Percentiles rank a stretch among this genome's conserved stretches.
Conservation (phyloP, 495 filamentous ascomycete genomes). For the Acidomyces sp. region DNA sequence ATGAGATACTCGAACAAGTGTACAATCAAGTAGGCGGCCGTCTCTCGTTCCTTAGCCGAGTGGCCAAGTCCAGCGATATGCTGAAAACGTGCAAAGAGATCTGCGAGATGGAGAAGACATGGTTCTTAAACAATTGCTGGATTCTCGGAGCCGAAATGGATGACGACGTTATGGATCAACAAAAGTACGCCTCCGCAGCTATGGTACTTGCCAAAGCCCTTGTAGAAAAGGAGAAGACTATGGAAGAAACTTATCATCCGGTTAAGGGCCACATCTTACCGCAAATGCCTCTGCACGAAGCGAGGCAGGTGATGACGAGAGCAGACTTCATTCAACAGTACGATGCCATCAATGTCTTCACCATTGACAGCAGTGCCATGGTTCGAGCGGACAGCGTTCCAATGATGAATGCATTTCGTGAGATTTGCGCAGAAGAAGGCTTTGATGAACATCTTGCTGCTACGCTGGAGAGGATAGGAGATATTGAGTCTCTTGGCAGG, state of each 20-base stretch:
- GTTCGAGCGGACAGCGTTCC: conserved; percentile 90
- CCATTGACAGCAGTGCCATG: conserved; percentile 74
- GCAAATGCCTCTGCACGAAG: conserved; percentile 66
- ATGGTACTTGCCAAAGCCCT: conserved; percentile 88
- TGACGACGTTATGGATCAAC: conserved; percentile 98
- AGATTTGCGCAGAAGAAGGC: conserved; percentile 56
- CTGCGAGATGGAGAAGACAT: conserved; percentile 69
- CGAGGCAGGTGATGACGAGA: conserved; percentile 85
- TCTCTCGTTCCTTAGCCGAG: conserved; percentile 69
- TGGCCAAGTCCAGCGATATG: conserved; percentile 71
- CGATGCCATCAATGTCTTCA: conserved; percentile 90
- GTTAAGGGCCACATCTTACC: conserved; percentile 66
- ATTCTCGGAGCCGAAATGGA: conserved; percentile 90
- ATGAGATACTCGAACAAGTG: conserved; percentile 51
- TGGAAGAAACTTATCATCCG: conserved; percentile 47
- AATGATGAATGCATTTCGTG: conserved; percentile 83
- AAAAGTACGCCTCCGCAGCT: conserved; percentile 88
- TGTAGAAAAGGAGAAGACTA: conserved; percentile 63
- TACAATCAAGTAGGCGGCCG: conserved; percentile 80
- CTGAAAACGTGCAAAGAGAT: conserved; percentile 65
- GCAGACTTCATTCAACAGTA: conserved; percentile 87
- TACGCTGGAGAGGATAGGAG: conserved; percentile 69
- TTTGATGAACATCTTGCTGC: conserved; percentile 73
- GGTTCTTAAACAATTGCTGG: conserved; percentile 87
- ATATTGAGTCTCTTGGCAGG: conserved; percentile 84